These are phyloP conservation scores for Tulasnella calospora DNA, from an alignment of 768 basidiomycete species.

Conservation along the genomic window DNA sequence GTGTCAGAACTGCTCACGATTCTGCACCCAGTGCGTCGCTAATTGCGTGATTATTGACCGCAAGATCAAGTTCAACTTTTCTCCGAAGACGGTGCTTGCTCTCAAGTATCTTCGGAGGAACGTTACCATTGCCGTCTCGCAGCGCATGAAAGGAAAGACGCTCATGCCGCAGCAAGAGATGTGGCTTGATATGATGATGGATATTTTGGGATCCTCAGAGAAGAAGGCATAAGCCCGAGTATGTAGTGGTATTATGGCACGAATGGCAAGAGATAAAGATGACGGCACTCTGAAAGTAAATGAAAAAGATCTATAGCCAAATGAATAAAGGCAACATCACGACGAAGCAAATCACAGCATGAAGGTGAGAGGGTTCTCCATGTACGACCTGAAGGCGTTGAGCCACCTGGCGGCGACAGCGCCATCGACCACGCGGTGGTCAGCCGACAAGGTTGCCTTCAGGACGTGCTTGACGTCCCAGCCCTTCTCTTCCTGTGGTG, in stretches of 20 bases:
- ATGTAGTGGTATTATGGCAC: conserved; percentile 6
- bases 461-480: conserved; percentile 89
- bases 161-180: conserved; percentile 53
- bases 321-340: not conserved
- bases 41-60: conserved; percentile 74
- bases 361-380: conserved; percentile 95
- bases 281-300: not conserved
- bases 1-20: not conserved
- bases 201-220: conserved; percentile 46
- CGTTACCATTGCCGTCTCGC: conserved; percentile 54
- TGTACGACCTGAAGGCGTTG: conserved; percentile 87
- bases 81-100: conserved; percentile 70
- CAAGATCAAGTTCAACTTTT: conserved; percentile 67
- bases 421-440: conserved; percentile 95
- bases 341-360: conserved; percentile 57
- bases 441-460: conserved; percentile 93
- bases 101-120: conserved; percentile 72
- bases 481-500: conserved; percentile 84
- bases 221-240: not conserved
- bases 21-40: conserved; percentile 55
- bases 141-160: conserved; percentile 59
- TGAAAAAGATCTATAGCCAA: conserved; percentile 12
- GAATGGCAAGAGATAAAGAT: conserved; percentile 10
- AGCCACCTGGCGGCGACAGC: conserved; percentile 92
- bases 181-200: conserved; percentile 72